These are phyloP conservation scores for Micractinium conductrix DNA, from an alignment of 139 green algal genomes.

Conservation along the genomic window DNA sequence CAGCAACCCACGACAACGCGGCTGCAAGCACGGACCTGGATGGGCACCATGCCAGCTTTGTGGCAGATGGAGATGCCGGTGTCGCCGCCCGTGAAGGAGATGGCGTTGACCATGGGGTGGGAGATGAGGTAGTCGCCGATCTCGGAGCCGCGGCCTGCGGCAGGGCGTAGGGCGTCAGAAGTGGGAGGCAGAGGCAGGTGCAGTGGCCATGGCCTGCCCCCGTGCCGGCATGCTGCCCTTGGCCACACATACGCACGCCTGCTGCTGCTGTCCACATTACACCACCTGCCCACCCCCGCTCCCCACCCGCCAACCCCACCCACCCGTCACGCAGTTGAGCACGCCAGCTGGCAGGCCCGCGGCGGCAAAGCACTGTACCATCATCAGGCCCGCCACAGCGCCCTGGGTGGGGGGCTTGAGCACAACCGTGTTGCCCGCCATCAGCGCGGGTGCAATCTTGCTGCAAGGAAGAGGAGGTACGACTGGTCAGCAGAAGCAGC, in stretches of 20 bases:
- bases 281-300: not conserved
- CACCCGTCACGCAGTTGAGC: conserved; percentile 78
- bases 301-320: too few relatives aligned
- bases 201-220: too few relatives aligned
- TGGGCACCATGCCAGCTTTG: conserved; percentile 93
- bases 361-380: conserved; percentile 88
- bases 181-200: too few relatives aligned
- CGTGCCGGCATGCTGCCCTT: too few relatives aligned
- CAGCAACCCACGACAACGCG: conserved; percentile 42
- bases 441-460: conserved; percentile 95
- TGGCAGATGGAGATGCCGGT: conserved; percentile 79
- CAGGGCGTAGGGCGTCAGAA: not conserved
- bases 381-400: conserved; percentile 84
- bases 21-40: conserved; percentile 69
- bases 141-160: conserved; percentile 78
- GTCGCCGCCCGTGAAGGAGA: conserved; percentile 92
- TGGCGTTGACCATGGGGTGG: conserved; percentile 86
- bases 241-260: too few relatives aligned
- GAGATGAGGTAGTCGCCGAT: conserved; percentile 97
- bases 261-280: too few relatives aligned
- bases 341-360: conserved; percentile 87
- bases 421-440: conserved; percentile 96
- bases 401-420: conserved; percentile 97
- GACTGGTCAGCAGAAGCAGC: too few relatives aligned
- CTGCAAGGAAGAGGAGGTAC: conserved; percentile 7